These are phyloP conservation scores for Trametes cinnabarina DNA, from an alignment of 768 basidiomycete genomes.

Conservation along the genomic window DNA sequence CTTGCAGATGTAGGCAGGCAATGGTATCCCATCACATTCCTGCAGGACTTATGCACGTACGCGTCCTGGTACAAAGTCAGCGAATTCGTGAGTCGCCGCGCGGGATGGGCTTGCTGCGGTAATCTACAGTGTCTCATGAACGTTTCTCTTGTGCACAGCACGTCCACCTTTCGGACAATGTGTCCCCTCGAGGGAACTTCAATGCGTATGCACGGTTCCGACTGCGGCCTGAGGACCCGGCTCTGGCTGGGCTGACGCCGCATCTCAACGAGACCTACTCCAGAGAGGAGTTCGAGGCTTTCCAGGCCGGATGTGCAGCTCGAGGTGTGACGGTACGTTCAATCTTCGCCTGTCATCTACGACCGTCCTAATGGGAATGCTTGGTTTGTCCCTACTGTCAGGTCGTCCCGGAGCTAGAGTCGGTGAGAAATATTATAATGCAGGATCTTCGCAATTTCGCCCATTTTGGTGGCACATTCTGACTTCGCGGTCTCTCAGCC, in stretches of 20 bases:
- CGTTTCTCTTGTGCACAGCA: constrained; percentile 15
- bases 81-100: constrained; percentile 25
- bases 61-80: constrained; percentile 30
- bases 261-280: constrained; percentile 29
- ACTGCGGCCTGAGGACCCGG: constrained; percentile 21
- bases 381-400: not conserved
- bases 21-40: constrained; percentile 27
- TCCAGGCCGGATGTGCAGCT: constrained; percentile 25
- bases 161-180: constrained; percentile 30
- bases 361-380: not conserved
- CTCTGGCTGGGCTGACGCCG: constrained; percentile 25
- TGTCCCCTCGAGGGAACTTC: constrained; percentile 16
- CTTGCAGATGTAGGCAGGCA: constrained; percentile 25
- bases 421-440: constrained; percentile 8
- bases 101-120: constrained; percentile 2
- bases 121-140: not conserved
- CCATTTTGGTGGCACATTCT: not conserved
- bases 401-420: constrained; percentile 29
- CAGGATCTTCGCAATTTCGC: not conserved
- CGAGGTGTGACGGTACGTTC: constrained; percentile 27
- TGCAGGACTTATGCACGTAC: constrained; percentile 28
- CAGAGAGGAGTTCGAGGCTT: constrained; percentile 25
- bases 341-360: not conserved
- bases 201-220: constrained; percentile 30
- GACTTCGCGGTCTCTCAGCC: constrained; percentile 14